These are phyloP conservation scores for Tilletia setariae DNA, from an alignment of 1,284 basidiomycete species.

Conservation along the genomic window DNA sequence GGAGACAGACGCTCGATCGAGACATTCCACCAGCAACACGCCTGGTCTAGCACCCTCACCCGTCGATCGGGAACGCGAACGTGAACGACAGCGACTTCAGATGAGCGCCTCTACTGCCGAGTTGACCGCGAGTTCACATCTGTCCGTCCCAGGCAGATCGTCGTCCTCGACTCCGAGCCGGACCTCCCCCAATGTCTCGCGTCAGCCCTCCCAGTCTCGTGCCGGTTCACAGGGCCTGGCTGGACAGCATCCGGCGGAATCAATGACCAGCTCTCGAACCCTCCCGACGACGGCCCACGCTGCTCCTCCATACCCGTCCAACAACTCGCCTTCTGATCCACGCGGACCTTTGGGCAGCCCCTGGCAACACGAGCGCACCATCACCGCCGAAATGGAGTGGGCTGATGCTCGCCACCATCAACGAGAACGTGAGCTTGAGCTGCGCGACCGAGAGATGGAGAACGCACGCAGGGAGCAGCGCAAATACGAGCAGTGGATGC, in stretches of 20 bases:
- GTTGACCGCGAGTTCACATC: too few relatives aligned
- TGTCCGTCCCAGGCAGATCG: too few relatives aligned
- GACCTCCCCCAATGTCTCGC: too few relatives aligned
- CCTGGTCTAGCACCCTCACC: too few relatives aligned
- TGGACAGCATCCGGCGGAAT: background rate
- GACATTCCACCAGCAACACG: too few relatives aligned
- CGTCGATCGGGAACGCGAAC: too few relatives aligned
- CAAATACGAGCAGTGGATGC: background rate
- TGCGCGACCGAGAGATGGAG: background rate
- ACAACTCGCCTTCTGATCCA: background rate
- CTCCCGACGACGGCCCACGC: background rate
- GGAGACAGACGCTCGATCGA: too few relatives aligned
- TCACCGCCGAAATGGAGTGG: too few relatives aligned
- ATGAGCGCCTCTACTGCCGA: too few relatives aligned
- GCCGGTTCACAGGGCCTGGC: background rate
- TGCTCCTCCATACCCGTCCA: background rate
- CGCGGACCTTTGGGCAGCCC: background rate
- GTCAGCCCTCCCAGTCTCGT: background rate
- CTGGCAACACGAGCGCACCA: background rate
- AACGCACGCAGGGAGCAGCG: background rate
- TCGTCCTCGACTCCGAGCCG: too few relatives aligned
- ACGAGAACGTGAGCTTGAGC: background rate
- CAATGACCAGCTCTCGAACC: constrained; percentile 2
- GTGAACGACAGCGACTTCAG: too few relatives aligned
- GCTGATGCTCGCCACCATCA: background rate